phyloP scores from a whole-genome alignment of 495 filamentous ascomycete species.

The Aspergillus diversus region DNA sequence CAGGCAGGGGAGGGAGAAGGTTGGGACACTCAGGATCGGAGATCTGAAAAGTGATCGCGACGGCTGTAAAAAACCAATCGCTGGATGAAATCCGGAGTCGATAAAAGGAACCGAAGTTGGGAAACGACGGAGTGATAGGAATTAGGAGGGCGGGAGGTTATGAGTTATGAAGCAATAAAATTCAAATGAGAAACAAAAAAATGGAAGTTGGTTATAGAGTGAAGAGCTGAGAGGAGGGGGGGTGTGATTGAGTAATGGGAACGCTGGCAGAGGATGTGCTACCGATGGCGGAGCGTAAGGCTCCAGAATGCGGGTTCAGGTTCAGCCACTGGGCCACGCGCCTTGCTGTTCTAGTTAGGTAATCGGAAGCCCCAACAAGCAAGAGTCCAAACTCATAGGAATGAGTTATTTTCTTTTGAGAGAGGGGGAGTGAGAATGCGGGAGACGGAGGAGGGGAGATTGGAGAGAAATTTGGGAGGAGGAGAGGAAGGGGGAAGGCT shows the following conservation, averaged over 20 bases:
- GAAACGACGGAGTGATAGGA: slow-evolving; percentile 3
- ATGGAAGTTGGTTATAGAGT: slow-evolving; percentile 2
- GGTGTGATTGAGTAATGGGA: slow-evolving; percentile 28
- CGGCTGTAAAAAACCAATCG: background rate
- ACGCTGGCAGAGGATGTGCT: slow-evolving; percentile 25
- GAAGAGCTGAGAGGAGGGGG: slow-evolving; percentile 11
- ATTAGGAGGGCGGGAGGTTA: background rate
- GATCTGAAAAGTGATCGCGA: slow-evolving; percentile 15
- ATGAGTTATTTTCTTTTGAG: slow-evolving; percentile 14
- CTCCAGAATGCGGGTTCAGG: slow-evolving; percentile 28
- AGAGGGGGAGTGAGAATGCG: slow-evolving; percentile 19
- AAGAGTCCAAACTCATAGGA: slow-evolving; percentile 22
- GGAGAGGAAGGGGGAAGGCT: slow-evolving; percentile 21
- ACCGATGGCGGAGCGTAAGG: slow-evolving; percentile 35
- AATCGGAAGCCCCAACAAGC: slow-evolving; percentile 20
- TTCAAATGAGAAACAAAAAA: background rate
- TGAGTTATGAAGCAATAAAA: background rate
- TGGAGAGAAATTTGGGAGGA: slow-evolving; percentile 15
- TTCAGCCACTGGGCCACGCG: slow-evolving; percentile 28
- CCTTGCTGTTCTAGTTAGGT: slow-evolving; percentile 22
- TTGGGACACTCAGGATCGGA: slow-evolving; percentile 19
- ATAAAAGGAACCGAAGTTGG: slow-evolving; percentile 13
- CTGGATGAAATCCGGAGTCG: slow-evolving; percentile 5
- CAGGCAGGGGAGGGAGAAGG: slow-evolving; percentile 12
- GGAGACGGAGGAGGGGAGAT: slow-evolving; percentile 24